Base-by-base conservation (phyloP, 371 early-diverging fungal genomes). In the Mortierella sp. region DNA sequence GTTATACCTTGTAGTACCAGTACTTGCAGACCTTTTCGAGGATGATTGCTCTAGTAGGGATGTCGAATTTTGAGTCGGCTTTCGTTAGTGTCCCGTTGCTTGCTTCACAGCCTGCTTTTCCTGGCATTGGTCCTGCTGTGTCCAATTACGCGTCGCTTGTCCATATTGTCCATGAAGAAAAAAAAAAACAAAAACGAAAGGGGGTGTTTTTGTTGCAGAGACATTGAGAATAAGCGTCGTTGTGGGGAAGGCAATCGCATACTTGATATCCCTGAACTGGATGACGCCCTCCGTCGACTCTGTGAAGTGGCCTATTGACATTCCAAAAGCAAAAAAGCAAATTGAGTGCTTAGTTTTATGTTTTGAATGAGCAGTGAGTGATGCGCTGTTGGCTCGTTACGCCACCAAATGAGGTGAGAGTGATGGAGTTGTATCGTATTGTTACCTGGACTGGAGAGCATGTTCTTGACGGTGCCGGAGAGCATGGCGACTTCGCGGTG, bases 11-110 rank as follows among this genome's bases (percentile, higher is more conserved):
- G 85, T 93, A 96, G 84, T 95, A 93, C 55, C 98, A 90, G 85
- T 98, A 98, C 75, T 94, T 90, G 89, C 96, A 96, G 8, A 98
- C 96, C 71, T 94, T 93, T 70, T 98, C 97, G 47, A 98, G 88
- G n/a, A 97, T 91, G 39, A 93, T 89, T 22, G 95, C 98, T 79
- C 97, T 96, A 85, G 11, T 19, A 58, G 64, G 16, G 14, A 44
- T 55, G 66, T 43, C 41, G 29, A 14, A 55, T 44, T 31, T 22
- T 26, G 66, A 19, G 34, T 19, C 24, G 50, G 34, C 10, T 58
- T 3, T 44, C 58, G n/a, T 29, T 24, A 24, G 26, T 43, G 41
- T 44, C 24, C n/a, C 16, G 26, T 5, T 4, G 22, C 19, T 31
- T 45, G 48, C 4, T 45, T 29, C 41, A 4, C 13, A 37, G 14